A percentile compares a stretch with the other conserved stretches of the same genome.
These are phyloP conservation scores for Globisporangium uncinulatum DNA, from an alignment of 352 stramenopile genomes.

Conservation along the genomic window DNA sequence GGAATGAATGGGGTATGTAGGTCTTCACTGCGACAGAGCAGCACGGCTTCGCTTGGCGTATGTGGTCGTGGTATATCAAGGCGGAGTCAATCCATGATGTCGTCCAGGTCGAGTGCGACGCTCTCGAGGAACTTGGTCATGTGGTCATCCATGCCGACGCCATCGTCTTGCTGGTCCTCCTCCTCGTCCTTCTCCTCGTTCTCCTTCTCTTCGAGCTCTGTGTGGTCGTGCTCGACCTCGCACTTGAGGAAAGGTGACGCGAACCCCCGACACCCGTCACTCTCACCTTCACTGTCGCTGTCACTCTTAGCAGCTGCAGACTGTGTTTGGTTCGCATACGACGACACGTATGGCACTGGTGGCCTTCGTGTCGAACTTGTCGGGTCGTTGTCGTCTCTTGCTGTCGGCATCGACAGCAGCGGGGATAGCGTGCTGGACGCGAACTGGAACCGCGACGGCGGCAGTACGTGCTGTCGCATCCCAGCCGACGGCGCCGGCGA, in stretches of 20 bases:
- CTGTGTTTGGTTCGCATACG: background rate
- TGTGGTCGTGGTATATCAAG: background rate
- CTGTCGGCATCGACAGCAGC: conserved; percentile 3
- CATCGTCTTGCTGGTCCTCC: background rate
- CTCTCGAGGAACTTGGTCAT: conserved; percentile 82
- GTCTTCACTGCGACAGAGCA: background rate
- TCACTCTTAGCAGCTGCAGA: background rate
- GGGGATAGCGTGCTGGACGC: background rate
- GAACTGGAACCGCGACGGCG: background rate
- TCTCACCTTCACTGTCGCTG: background rate
- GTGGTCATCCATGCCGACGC: conserved; percentile 48
- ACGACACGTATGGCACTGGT: background rate
- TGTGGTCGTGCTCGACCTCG: too few relatives aligned
- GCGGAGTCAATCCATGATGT: conserved; percentile 59
- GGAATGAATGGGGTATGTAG: background rate
- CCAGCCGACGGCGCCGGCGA: background rate
- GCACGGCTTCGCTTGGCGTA: background rate
- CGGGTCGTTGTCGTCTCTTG: background rate
- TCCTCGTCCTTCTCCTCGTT: background rate
- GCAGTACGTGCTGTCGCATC: background rate
- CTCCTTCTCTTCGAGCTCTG: background rate
- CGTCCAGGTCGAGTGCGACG: conserved; percentile 71
- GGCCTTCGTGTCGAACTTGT: background rate
- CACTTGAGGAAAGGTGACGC: background rate
- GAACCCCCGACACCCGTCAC: background rate